phyloP scores from a whole-genome alignment of 257 asterid species.

The Solanum pinnatisectum region DNA sequence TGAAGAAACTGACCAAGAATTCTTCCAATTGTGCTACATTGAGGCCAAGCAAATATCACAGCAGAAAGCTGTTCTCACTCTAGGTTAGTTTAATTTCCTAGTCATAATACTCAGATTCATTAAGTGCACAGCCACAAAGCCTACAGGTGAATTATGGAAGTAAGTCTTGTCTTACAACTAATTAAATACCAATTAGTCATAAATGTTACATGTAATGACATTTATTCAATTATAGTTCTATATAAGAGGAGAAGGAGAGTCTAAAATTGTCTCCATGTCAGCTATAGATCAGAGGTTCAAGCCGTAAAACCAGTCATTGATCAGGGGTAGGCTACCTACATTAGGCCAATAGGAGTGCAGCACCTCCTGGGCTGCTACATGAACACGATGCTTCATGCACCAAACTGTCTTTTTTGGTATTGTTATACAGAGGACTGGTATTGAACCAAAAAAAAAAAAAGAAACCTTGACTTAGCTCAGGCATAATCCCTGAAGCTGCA shows the following conservation, averaged over 20 bases:
- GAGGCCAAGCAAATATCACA: slow-evolving; percentile 39
- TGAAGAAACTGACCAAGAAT: slow-evolving; percentile 65
- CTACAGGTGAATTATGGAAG: neutral
- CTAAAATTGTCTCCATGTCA: neutral
- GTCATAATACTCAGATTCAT: neutral
- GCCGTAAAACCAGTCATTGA: neutral
- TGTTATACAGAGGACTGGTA: neutral
- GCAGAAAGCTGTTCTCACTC: neutral
- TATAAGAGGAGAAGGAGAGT: neutral
- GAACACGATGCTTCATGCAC: neutral
- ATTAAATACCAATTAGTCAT: neutral
- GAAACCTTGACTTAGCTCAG: neutral
- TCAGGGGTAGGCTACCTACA: neutral
- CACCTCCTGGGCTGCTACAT: neutral
- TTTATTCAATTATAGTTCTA: neutral
- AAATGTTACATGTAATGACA: neutral
- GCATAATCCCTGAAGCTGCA: neutral
- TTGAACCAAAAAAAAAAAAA: neutral
- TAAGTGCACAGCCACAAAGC: neutral
- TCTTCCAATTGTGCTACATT: slow-evolving; percentile 49
- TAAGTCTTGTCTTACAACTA: neutral
- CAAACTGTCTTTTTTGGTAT: neutral
- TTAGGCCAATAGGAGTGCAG: neutral
- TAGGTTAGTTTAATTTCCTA: neutral
- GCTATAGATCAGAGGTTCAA: neutral